A percentile compares a stretch with the other conserved stretches of the same genome.
Evolutionary conservation across 192 early-diverging fungal genomes (phyloP).

Genomic region (Coemansia sp.): DNA sequence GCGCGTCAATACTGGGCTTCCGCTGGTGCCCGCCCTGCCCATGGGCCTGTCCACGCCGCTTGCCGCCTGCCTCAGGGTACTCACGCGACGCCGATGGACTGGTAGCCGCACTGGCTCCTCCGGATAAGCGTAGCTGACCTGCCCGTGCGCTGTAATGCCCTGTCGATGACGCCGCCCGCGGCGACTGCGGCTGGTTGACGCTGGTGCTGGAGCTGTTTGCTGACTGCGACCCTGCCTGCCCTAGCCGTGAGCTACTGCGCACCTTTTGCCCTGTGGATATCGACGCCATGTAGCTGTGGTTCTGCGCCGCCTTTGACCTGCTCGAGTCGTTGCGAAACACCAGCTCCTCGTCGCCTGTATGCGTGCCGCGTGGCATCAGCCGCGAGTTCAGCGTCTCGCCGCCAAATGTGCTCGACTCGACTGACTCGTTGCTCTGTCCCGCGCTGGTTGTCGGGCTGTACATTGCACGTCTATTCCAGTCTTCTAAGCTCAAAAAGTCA

Average conservation of each 20-base stretch:
- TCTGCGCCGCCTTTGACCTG: slow-evolving; percentile 43
- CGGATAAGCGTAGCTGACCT: slow-evolving; percentile 13
- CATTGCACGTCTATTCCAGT: slow-evolving; percentile 26
- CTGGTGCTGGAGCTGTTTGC: slow-evolving; percentile 40
- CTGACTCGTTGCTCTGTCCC: slow-evolving; percentile 40
- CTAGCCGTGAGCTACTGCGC: slow-evolving; percentile 18
- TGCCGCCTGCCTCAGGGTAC: slow-evolving; percentile 9
- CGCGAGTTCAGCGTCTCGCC: slow-evolving; percentile 32
- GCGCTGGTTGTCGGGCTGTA: slow-evolving; percentile 35
- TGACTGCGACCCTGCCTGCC: slow-evolving; percentile 20
- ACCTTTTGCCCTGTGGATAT: slow-evolving; percentile 47
- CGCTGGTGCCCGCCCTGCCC: slow-evolving; percentile 29
- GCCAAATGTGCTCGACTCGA: slow-evolving; percentile 21
- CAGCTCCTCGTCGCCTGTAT: slow-evolving; percentile 44
- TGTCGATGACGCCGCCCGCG: slow-evolving; percentile 21
- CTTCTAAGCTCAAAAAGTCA: neutral
- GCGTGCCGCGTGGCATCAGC: slow-evolving; percentile 47
- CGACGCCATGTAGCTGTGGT: slow-evolving; percentile 53
- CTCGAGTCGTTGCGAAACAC: slow-evolving; percentile 49
- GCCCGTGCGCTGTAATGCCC: slow-evolving; percentile 18
- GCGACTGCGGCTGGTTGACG: slow-evolving; percentile 31
- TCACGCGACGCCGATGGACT: slow-evolving; percentile 2
- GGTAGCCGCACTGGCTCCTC: slow-evolving; percentile 7
- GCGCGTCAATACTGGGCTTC: slow-evolving; percentile 37
- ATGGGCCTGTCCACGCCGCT: slow-evolving; percentile 6